Base-by-base conservation (phyloP, 371 early-diverging fungal genomes). In the Syncephalastrum sp. region DNA sequence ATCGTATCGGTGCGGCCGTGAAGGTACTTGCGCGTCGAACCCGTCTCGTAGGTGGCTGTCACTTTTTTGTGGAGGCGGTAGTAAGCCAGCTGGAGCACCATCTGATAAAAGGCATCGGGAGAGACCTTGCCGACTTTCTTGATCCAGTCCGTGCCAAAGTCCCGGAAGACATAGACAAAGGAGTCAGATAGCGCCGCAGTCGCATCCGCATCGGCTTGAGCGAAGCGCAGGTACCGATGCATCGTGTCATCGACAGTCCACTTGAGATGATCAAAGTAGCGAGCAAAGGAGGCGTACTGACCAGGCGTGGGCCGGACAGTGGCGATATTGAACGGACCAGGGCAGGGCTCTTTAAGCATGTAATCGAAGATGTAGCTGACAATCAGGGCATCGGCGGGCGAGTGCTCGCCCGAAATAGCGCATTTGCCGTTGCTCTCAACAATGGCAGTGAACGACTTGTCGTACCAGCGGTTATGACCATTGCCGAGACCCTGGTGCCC, bases 1-100 rank as follows among this genome's bases (percentile, higher is more conserved):
- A 85, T 87, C 0, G 94, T 93, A 62, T 94, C 96, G 2, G 95
- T 95, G 38, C 96, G 82, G 14, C 96, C 96, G 51, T 83, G 86
- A 17, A 82, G 59, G 67, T 83, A 95, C 59, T 82, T 69, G 33
- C 95, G 84, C 1, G 93, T 94, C 19, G 85, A 79, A 0, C 85
- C 92, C 1, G 95, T 88, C 65, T 95, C 95, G 62, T 95, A 95
- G 4, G 91, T 91, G 0, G 91, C 68, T 3, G 82, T 82, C 21
- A 79, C 68, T 19, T 69, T 59, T 8, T 79, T 69, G 60, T 93
- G 89, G 10, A 89, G 57, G 50, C 88, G 86, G 69, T 83, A 89
- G 74, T 88, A 94, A 5, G 91, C 83, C 1, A 94, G 68, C 70
- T 96, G 95, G 24, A 96, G 58, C 0, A 84, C 87, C 84, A 97